Base-by-base conservation (phyloP, 441 rosid genomes). In the Pelargonium cotyledonis region DNA sequence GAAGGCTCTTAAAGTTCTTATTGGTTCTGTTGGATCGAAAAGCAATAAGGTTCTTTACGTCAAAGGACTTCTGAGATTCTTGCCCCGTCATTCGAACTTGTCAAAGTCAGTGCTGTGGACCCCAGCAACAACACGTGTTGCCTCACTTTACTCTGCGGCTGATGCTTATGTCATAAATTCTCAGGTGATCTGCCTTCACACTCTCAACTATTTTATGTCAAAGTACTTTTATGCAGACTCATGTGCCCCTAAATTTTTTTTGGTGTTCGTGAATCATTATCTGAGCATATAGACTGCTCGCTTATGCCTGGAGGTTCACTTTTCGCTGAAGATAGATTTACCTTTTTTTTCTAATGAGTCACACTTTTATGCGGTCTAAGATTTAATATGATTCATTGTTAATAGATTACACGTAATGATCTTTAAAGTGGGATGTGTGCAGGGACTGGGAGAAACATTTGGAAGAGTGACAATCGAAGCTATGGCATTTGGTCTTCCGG, bases 381-480 rank as follows among this genome's bases (percentile, higher is more conserved):
- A 9, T 14, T 46, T 46, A 46, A 46, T 46, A 44, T 44, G 6
- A 12, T 9, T 8, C 49, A 44, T 44, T 44, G 11, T 49, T 12
- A 68, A 38, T 18, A 64, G 35, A 23, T 61, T 72, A 44, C 70
- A 55, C 23, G n/a, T 73, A 51, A 3, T 72, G 67, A 68, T 74
- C 46, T 16, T 18, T 63, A 35, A 14, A 60, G 67, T 73, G 63
- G 69, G 35, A 31, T 46, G 14, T 71, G 49, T 67, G 73, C 82
- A 94, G 99, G 97, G 94, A 57, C 65, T 85, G 38, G 96, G 99
- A 78, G 99, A 94, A 82, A 94, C 99, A 65, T 94, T 94, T 60
- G 99, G 99, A 68, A 91, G 99, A 79, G 99, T 91, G 62, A 94
- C 97, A 0, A 84, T 94, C 73, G 99, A 94, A 85, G 95, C 99